Conservation (phyloP, 768 basidiomycete genomes). For the Suillus placidus region DNA sequence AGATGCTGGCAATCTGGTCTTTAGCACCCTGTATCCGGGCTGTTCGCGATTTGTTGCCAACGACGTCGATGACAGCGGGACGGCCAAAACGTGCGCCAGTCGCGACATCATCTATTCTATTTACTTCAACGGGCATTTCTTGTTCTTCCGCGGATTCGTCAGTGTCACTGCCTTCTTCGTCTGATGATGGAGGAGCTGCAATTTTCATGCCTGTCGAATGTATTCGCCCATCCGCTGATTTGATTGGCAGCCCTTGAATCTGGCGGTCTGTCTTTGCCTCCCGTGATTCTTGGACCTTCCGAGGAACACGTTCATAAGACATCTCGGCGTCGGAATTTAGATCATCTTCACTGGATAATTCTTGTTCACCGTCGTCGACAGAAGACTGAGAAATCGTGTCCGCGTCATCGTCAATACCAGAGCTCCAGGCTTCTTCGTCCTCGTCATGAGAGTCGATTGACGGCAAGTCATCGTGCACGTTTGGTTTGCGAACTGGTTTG, state of each 20-base stretch:
- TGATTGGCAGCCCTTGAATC: slow-evolving; percentile 79
- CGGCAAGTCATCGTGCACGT: slow-evolving; percentile 60
- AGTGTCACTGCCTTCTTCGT: slow-evolving; percentile 36
- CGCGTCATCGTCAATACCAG: slow-evolving; percentile 41
- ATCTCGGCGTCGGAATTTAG: slow-evolving; percentile 69
- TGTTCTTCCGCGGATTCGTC: slow-evolving; percentile 40
- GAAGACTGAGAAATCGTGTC: slow-evolving; percentile 30
- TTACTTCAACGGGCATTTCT: slow-evolving; percentile 26
- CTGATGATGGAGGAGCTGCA: slow-evolving; percentile 19
- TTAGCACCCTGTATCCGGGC: slow-evolving; percentile 77
- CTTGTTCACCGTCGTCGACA: slow-evolving; percentile 14
- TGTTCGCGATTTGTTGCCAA: slow-evolving; percentile 66
- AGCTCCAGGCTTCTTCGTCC: slow-evolving; percentile 54
- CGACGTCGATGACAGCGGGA: slow-evolving; percentile 71
- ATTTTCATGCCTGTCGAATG: slow-evolving; percentile 52
- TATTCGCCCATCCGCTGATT: slow-evolving; percentile 79
- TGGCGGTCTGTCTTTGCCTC: slow-evolving; percentile 50
- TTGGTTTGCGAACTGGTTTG: slow-evolving; percentile 52
- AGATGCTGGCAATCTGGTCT: slow-evolving; percentile 91
- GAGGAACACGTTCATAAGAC: slow-evolving; percentile 69
- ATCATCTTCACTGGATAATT: slow-evolving; percentile 13
- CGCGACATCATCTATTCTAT: slow-evolving; percentile 65
- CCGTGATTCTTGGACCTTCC: slow-evolving; percentile 51
- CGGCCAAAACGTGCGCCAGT: slow-evolving; percentile 91
- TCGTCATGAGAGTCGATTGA: slow-evolving; percentile 69